phyloP scores from a whole-genome alignment of 768 basidiomycete species.

The Lactifluus rugatus region DNA sequence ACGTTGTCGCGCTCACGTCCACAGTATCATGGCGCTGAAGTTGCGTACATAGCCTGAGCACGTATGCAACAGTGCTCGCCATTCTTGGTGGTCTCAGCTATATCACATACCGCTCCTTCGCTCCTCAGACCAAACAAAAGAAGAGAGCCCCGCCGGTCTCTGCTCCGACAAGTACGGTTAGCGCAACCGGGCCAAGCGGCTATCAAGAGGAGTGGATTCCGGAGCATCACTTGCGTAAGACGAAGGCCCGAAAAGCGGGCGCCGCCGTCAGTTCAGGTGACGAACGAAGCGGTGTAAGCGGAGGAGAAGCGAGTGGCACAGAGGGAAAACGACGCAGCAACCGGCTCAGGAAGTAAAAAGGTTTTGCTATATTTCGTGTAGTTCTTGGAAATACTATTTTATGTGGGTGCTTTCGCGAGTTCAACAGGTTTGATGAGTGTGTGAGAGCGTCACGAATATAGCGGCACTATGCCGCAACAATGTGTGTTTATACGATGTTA shows the following conservation, averaged over 20 bases:
- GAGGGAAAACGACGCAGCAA: slow-evolving; percentile 39
- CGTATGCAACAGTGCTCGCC: slow-evolving; percentile 61
- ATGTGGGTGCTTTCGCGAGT: not conserved
- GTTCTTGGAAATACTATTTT: not conserved
- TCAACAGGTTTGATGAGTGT: not conserved
- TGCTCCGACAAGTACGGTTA: slow-evolving; percentile 45
- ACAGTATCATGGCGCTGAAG: slow-evolving; percentile 2
- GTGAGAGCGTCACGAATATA: not conserved
- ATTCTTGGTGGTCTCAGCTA: slow-evolving; percentile 56
- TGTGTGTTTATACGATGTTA: slow-evolving; percentile 18
- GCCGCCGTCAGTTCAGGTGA: slow-evolving; percentile 48
- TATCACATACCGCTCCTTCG: slow-evolving; percentile 53
- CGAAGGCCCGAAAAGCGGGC: slow-evolving; percentile 39
- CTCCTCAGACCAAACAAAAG: slow-evolving; percentile 45
- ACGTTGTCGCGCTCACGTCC: slow-evolving; percentile 25
- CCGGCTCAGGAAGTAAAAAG: slow-evolving; percentile 41
- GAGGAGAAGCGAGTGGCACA: slow-evolving; percentile 51
- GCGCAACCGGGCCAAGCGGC: slow-evolving; percentile 55
- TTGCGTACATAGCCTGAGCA: slow-evolving; percentile 38
- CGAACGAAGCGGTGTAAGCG: slow-evolving; percentile 40
- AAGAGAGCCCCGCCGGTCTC: slow-evolving; percentile 30
- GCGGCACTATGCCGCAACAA: too few species aligned
- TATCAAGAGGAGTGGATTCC: slow-evolving; percentile 92
- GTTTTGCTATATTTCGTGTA: not conserved
- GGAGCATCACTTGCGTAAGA: slow-evolving; percentile 74